Conservation (phyloP, 192 early-diverging fungal genomes). For the Entomortierella beljakovae region DNA sequence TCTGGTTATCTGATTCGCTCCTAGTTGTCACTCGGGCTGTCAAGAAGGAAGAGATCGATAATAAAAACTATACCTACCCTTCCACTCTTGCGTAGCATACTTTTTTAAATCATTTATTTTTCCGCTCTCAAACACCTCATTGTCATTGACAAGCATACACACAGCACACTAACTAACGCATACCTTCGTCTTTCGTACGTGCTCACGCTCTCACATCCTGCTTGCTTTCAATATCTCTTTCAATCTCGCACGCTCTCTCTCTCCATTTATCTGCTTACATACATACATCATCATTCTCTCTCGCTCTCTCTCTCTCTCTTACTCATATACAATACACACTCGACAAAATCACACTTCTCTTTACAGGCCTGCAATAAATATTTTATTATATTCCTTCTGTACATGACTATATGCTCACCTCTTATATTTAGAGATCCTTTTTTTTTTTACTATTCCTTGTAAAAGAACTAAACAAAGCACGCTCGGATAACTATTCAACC, state of each 20-base stretch:
- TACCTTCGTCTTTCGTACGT: background rate
- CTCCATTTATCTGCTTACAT: constrained; percentile 10
- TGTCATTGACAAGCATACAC: no score
- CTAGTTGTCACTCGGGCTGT: background rate
- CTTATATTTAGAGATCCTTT: no score
- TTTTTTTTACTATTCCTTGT: no score
- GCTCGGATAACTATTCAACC: background rate
- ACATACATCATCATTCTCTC: constrained; percentile 3
- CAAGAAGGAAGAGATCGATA: background rate
- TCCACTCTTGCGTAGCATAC: background rate
- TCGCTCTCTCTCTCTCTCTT: background rate
- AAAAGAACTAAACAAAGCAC: background rate
- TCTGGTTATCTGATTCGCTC: background rate
- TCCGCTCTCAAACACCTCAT: background rate
- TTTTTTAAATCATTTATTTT: background rate
- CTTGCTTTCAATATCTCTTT: background rate
- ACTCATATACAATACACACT: background rate
- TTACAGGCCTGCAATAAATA: background rate
- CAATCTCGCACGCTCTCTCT: constrained; percentile 1
- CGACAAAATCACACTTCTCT: no score
- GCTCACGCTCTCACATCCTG: background rate
- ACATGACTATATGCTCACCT: no score
- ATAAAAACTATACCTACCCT: background rate
- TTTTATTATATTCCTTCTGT: background rate
- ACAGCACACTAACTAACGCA: background rate